Conservation (phyloP, 2,329 filamentous ascomycete species). For the Amylocarpus encephaloides region DNA sequence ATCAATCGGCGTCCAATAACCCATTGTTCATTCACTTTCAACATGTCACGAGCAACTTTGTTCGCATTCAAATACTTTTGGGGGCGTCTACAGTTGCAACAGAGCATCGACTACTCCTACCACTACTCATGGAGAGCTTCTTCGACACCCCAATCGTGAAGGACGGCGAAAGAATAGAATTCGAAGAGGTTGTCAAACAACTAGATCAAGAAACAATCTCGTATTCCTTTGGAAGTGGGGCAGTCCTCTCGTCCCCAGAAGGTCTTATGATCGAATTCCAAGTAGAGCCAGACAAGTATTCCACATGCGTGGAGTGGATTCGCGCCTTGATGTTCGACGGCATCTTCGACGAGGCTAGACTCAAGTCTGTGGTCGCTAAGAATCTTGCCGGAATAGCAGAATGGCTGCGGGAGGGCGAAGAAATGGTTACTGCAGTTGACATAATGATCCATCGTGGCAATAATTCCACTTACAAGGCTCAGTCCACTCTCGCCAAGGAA, state of each 20-base stretch:
- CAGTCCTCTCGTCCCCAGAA: constrained; percentile 69
- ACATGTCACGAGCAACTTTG: constrained; percentile 87
- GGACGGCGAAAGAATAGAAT: constrained; percentile 70
- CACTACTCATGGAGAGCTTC: constrained; percentile 84
- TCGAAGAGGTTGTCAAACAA: constrained; percentile 87
- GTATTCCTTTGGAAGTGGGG: constrained; percentile 66
- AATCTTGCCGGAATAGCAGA: constrained; percentile 70
- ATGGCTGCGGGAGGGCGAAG: constrained; percentile 34
- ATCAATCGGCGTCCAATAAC: constrained; percentile 55
- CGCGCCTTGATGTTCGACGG: constrained; percentile 81
- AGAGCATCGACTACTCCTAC: constrained; percentile 77
- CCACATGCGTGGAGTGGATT: constrained; percentile 74
- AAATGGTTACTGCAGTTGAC: constrained; percentile 45
- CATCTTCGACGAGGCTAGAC: constrained; percentile 68
- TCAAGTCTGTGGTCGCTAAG: constrained; percentile 65
- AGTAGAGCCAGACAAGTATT: constrained; percentile 83
- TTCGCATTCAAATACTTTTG: constrained; percentile 74
- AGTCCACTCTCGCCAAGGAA: constrained; percentile 77
- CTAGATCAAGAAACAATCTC: constrained; percentile 87
- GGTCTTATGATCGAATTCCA: constrained; percentile 77
- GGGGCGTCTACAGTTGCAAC: constrained; percentile 71
- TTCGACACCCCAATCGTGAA: constrained; percentile 84
- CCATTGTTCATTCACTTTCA: constrained; percentile 96
- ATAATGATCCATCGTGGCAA: constrained; percentile 75
- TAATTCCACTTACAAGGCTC: constrained; percentile 69